Evolutionary conservation across 495 filamentous ascomycete species (phyloP), one percentile per base, ranked within the genome.

Genomic region (Durotheca rogersii): DNA sequence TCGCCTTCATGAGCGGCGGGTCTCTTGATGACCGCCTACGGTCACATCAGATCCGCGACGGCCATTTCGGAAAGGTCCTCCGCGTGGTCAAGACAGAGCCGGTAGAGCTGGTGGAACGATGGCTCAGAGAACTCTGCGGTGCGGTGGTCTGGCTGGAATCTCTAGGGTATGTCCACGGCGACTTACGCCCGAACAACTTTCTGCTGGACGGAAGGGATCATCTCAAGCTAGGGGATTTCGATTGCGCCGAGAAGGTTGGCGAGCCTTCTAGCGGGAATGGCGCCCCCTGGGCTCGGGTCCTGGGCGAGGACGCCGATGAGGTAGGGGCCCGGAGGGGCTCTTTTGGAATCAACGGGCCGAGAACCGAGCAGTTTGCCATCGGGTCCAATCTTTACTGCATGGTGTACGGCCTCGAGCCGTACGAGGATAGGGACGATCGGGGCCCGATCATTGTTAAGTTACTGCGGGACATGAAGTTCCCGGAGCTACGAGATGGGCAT

Each of bases 291-390:
- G 27, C 15, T 14, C 41, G 20, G 14, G 41, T 27, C n/a, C 3
- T 19, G 10, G 14, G 19, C 17, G 12, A 33, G 12, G 42, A 46
- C 17, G 20, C 40, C 4, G 14, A 16, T 6, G 15, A 36, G 33
- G 14, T 17, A 16, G 33, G 33, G 14, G 3, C 33, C 18, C n/a
- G 23, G 10, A 43, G 19, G 25, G 40, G 23, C 6, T 18, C 40
- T 43, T 25, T 25, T 27, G 40, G 25, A 10, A 23, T 10, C 21
- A 35, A 15, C 19, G 42, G 42, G 3, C 42, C 42, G 27, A 35
- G 11, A 31, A 46, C 42, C 15, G 42, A 46, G 16, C 42, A 46
- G 42, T 46, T 46, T 34, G 42, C 42, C 14, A 34, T 46, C 18
- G 42, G 42, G 14, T 46, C 42, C 1, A 32, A 6, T 4, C 14